Evolutionary conservation across 495 filamentous ascomycete species (phyloP), one percentile per base, ranked within the genome.

Genomic region (Penicillium roqueforti): DNA sequence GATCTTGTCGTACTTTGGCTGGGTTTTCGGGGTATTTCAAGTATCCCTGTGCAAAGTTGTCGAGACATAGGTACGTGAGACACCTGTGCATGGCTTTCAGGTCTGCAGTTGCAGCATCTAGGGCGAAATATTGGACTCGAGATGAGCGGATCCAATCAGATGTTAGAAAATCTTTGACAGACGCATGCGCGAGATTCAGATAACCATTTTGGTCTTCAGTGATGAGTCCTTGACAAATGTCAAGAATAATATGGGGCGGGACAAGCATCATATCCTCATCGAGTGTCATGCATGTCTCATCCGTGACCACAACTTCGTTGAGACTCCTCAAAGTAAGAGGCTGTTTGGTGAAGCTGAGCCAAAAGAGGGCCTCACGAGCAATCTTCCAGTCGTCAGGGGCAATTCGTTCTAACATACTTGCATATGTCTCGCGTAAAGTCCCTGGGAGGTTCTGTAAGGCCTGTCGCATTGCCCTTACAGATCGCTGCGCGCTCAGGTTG

Each of bases 221-320:
- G 20, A 65, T 62, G n/a, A 65, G 50, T 0, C 61, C 61, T 36
- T 62, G 61, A 18, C 61, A 58, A 3, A 65, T 50, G 19, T 59
- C 40, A 6, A 65, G 58, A 9, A 65, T 52, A 25, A 65, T 49
- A 22, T 62, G 47, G n/a, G 55, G 39, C 13, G 61, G 58, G n/a
- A 65, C 47, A 6, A 62, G 61, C 58, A 59, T 59, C 58, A 62
- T 61, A 18, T 65, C 61, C 16, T 65, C 57, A 7, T 64, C 61
- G 0, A 64, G 20, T 4, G 47, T 32, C 3, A 51, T 59, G 23
- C 42, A 47, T 16, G 40, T 51, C 29, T 65, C 58, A 5, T 53
- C 54, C 5, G 60, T 20, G 1, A 65, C 56, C 0, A 61, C 61
- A 1, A 47, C 40, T 28, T 61, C 61, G 19, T 65, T 65, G 32